These are phyloP conservation scores for Plantago major DNA, from an alignment of 257 asterid genomes.

Conservation along the genomic window DNA sequence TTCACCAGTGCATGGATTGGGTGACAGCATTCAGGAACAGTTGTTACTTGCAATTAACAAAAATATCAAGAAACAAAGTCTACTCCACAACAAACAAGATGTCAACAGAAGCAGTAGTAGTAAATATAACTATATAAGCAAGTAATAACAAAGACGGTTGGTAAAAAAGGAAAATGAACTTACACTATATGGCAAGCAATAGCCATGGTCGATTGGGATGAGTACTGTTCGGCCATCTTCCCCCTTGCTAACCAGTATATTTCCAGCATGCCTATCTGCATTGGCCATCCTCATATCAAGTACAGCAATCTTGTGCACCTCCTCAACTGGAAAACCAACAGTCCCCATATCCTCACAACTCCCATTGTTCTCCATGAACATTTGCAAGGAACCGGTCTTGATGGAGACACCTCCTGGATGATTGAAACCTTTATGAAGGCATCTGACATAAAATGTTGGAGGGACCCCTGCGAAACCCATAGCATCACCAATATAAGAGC, in stretches of 20 bases:
- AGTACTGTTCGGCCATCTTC: constrained; percentile 30
- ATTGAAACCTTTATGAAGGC: constrained; percentile 9
- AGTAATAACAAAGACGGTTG: not conserved
- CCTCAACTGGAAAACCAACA: constrained; percentile 5
- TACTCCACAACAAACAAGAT: too few species aligned
- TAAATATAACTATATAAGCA: too few species aligned
- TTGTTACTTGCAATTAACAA: too few species aligned
- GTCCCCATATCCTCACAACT: constrained; percentile 16
- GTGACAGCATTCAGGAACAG: too few species aligned
- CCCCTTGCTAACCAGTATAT: constrained; percentile 31
- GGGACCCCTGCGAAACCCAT: constrained; percentile 11
- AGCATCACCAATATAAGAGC: not conserved
- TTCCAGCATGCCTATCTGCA: constrained; percentile 48
- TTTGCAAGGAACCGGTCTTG: constrained; percentile 11
- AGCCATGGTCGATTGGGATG: constrained; percentile 36
- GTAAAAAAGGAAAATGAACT: constrained; percentile 10
- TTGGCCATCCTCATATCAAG: constrained; percentile 44
- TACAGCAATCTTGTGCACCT: constrained; percentile 30
- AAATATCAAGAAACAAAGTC: too few species aligned
- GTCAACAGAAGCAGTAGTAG: too few species aligned
- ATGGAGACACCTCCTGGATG: constrained; percentile 9
- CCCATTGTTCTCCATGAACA: constrained; percentile 7
- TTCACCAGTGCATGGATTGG: too few species aligned
- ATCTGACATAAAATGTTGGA: constrained; percentile 9
- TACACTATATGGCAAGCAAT: constrained; percentile 33